Evolutionary conservation across 2,329 filamentous ascomycete genomes (phyloP).

Genomic region (Decorospora gaudefroyi): DNA sequence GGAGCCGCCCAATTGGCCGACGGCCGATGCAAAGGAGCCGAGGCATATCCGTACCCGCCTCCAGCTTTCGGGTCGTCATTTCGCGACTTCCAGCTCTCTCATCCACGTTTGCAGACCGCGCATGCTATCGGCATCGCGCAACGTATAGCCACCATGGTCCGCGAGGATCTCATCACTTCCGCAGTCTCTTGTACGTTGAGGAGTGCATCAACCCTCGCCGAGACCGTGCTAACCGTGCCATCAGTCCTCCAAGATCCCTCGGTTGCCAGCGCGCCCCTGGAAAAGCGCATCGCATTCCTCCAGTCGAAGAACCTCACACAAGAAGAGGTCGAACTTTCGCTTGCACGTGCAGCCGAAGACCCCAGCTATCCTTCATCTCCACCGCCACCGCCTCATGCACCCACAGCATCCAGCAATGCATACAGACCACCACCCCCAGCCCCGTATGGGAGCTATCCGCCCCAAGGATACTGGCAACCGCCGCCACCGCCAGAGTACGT

Average conservation of each 20-base stretch:
- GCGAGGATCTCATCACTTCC: conserved; percentile 88
- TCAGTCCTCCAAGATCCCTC: conserved; percentile 92
- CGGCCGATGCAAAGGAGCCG: conserved; percentile 17
- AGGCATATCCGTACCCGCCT: conserved; percentile 24
- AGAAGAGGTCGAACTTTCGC: conserved; percentile 86
- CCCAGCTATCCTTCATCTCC: conserved; percentile 54
- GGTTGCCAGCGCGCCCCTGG: conserved; percentile 84
- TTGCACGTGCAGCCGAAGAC: conserved; percentile 72
- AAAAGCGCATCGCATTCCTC: conserved; percentile 89
- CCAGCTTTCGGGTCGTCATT: conserved; percentile 19
- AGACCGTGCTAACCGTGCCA: conserved; percentile 22
- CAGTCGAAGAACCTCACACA: conserved; percentile 96
- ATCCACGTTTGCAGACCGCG: conserved; percentile 8
- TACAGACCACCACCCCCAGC: conserved; percentile 55
- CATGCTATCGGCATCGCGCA: conserved; percentile 24
- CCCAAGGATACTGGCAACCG: conserved; percentile 58
- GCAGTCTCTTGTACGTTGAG: conserved; percentile 62
- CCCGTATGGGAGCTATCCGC: conserved; percentile 58
- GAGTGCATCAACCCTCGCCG: conserved; percentile 2
- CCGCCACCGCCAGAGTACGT: conserved; percentile 60
- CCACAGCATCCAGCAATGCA: conserved; percentile 45
- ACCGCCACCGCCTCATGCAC: conserved; percentile 55
- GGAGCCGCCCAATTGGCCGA: too few relatives aligned
- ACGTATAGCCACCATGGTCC: conserved; percentile 70
- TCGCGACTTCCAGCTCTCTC: conserved; percentile 20